Percentiles rank a stretch among this genome's conserved stretches.
Conservation (phyloP, 371 early-diverging fungal species). For the Mortierella sp. region DNA sequence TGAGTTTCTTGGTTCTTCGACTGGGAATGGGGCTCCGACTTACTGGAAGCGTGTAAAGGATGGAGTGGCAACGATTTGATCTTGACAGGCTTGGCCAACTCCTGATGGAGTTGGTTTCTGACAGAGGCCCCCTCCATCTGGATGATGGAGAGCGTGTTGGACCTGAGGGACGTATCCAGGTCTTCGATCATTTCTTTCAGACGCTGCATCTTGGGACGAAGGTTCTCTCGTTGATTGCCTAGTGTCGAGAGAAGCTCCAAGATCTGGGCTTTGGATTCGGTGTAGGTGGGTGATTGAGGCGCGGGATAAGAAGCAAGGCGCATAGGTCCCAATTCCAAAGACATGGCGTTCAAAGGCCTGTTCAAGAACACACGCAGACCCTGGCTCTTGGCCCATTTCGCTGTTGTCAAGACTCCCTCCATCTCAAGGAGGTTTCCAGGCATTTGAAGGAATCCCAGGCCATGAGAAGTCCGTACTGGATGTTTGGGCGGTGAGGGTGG, state of each 20-base stretch:
- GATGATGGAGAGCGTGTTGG: conserved; percentile 19
- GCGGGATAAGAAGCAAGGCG: conserved; percentile 52
- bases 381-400: conserved; percentile 55
- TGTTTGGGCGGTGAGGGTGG: neutral
- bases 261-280: conserved; percentile 4
- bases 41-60: no score
- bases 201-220: conserved; percentile 23
- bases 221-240: conserved; percentile 8
- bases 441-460: conserved; percentile 47
- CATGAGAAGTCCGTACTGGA: conserved; percentile 26
- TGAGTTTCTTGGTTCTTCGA: no score
- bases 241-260: conserved; percentile 3
- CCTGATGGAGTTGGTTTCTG: conserved; percentile 19
- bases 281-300: conserved; percentile 25
- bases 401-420: conserved; percentile 43
- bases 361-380: conserved; percentile 52
- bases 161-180: conserved; percentile 12
- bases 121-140: conserved; percentile 26
- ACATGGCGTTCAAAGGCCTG: conserved; percentile 54
- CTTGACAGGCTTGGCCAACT: conserved; percentile 22
- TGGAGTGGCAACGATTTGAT: neutral
- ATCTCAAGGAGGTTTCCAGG: conserved; percentile 54
- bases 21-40: no score
- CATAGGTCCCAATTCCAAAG: conserved; percentile 23
- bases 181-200: conserved; percentile 19